Evolutionary conservation across 2,329 filamentous ascomycete genomes (phyloP), one percentile per base, ranked within the genome.

Genomic region (Leptographium radiaticola): DNA sequence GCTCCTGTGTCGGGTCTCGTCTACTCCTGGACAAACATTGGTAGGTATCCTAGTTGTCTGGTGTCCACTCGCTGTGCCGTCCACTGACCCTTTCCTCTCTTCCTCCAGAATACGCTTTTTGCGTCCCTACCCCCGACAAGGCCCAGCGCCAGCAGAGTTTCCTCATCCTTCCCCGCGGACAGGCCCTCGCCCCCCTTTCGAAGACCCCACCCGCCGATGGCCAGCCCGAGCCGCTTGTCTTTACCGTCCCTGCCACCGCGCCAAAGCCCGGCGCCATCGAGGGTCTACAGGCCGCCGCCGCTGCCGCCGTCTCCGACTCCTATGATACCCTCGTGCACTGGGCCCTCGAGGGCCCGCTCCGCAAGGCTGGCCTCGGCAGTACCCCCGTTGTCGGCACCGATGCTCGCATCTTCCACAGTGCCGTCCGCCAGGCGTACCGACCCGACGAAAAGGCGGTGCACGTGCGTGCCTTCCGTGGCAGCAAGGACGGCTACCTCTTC

Each of bases 401-500:
- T 59, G 68, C 77, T 2, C 71, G 71, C 55, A 70, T 79, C 18
- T 84, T 84, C 61, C 74, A 77, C 61, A 80, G 76, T 56, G 70
- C 72, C 40, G 68, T 76, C 15, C 73, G 73, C 51, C 80, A 83
- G 60, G 65, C 77, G 7, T 77, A 82, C 58, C 71, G 80, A 33
- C 80, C 78, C 1, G 73, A 71, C 52, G 82, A 86, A 58, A 77
- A 75, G 61, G 80, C 81, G 0, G 81, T 84, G 18, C 80, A 84
- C 59, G 76, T 86, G 46, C 80, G 77, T 60, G 82, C 76, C 1
- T 84, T 84, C 66, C 72, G 82, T 46, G 83, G 83, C 20, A 81
- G 76, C 55, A 86, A 86, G 64, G 83, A 86, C 56, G 83, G 82
- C 0, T 84, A 76, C 59, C 69, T 86, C 1, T 86, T 84, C 62